Conservation (phyloP, 73 alveolate genomes). For the Paraurostyla sp. region DNA sequence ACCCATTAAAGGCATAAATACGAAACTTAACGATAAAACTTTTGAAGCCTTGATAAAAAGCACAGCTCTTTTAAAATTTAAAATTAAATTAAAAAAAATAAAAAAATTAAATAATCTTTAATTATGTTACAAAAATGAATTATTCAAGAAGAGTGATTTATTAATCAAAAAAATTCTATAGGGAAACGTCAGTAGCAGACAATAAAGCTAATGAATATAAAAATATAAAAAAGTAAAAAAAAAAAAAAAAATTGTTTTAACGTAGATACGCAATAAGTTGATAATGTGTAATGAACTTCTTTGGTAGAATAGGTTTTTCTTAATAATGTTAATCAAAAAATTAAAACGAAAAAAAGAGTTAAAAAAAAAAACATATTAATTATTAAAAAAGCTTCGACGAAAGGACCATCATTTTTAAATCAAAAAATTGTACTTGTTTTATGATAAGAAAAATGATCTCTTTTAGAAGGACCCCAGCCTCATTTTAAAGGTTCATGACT, state of each 20-base stretch:
- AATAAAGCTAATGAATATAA: constrained; percentile 10
- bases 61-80: not conserved
- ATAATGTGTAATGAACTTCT: not conserved
- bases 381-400: constrained; percentile 25
- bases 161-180: constrained; percentile 12
- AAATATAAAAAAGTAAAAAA: constrained; percentile 36
- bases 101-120: not conserved
- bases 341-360: constrained; percentile 6
- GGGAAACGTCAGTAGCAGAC: constrained; percentile 27
- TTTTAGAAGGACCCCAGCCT: constrained; percentile 51
- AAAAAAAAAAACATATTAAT: constrained; percentile 52
- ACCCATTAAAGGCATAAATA: constrained; percentile 57
- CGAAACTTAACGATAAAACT: constrained; percentile 47
- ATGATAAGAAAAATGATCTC: constrained; percentile 65
- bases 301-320: constrained; percentile 10
- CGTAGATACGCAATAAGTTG: constrained; percentile 19
- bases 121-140: not conserved
- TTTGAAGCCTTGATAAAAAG: constrained; percentile 57
- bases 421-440: constrained; percentile 51
- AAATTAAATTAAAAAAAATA: constrained; percentile 4
- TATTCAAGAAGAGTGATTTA: not conserved
- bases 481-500: constrained; percentile 47
- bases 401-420: constrained; percentile 58
- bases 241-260: constrained; percentile 37
- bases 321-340: not conserved